Evolutionary conservation across 257 asterid genomes (phyloP).

Genomic region (Solanum verrucosum): DNA sequence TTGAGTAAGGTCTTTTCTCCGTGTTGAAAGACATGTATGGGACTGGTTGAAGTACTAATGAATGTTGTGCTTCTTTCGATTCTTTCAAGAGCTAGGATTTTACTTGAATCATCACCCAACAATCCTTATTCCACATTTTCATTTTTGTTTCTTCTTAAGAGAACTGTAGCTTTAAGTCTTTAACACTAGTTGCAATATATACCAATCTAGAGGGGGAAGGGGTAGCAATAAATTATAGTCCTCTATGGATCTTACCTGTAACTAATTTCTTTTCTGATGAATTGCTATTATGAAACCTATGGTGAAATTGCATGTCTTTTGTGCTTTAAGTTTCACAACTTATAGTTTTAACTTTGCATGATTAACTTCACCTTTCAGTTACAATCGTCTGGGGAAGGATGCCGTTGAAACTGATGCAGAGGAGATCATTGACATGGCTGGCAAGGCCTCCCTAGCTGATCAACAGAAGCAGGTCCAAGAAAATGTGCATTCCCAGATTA

Average conservation of each 20-base stretch:
- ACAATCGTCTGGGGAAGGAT: slow-evolving; percentile 62
- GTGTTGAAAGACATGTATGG: background rate
- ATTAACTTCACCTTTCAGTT: slow-evolving; percentile 38
- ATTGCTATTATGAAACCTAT: background rate
- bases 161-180: background rate
- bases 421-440: slow-evolving; percentile 74
- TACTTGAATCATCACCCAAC: background rate
- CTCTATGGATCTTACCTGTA: background rate
- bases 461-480: slow-evolving; percentile 90
- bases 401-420: slow-evolving; percentile 78
- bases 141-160: background rate
- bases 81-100: background rate
- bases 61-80: background rate
- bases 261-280: background rate
- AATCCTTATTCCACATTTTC: background rate
- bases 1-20: background rate
- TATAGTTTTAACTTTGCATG: slow-evolving; percentile 8
- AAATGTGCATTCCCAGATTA: slow-evolving; percentile 64
- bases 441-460: slow-evolving; percentile 52
- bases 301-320: background rate
- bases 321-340: background rate
- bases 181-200: background rate
- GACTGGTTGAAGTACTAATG: background rate
- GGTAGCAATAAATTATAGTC: background rate
- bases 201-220: background rate